Evolutionary conservation across 352 stramenopile species (phyloP).

Genomic region (Pythium apleroticum): DNA sequence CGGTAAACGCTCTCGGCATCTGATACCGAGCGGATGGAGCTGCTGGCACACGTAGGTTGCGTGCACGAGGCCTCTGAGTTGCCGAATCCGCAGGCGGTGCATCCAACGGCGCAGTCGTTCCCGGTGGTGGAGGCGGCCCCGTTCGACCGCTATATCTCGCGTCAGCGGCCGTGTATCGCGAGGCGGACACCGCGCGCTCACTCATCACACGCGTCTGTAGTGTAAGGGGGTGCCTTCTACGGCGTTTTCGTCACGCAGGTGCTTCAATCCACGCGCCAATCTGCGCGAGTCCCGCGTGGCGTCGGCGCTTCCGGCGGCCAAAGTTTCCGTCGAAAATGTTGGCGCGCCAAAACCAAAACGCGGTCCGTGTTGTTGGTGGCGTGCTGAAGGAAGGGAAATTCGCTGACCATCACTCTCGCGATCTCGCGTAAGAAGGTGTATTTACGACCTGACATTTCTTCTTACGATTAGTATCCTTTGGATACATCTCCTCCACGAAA

Average conservation of each 20-base stretch:
- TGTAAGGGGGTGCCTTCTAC: neutral
- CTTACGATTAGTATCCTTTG: conserved; percentile 12
- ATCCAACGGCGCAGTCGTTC: neutral
- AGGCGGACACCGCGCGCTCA: conserved; percentile 6
- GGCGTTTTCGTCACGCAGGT: neutral
- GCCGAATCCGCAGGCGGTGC: neutral
- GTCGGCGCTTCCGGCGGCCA: neutral
- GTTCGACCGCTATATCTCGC: conserved; percentile 12
- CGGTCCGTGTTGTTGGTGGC: conserved; percentile 14
- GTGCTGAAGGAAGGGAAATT: conserved; percentile 4
- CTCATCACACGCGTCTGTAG: neutral
- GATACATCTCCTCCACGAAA: conserved; percentile 9
- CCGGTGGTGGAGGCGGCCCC: conserved; percentile 3
- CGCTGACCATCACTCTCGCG: conserved; percentile 22
- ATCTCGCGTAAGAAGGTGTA: conserved; percentile 1
- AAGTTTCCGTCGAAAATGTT: conserved; percentile 26
- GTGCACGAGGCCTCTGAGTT: neutral
- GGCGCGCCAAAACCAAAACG: conserved; percentile 11
- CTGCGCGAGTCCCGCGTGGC: neutral
- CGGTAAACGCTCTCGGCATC: neutral
- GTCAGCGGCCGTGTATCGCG: conserved; percentile 10
- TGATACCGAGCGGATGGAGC: conserved; percentile 1
- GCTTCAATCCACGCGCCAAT: neutral
- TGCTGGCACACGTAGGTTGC: neutral
- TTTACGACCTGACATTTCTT: neutral